Percentiles rank a stretch among this genome's conserved stretches.
Evolutionary conservation across 768 basidiomycete genomes (phyloP).

Genomic region (Suillus clintonianus): DNA sequence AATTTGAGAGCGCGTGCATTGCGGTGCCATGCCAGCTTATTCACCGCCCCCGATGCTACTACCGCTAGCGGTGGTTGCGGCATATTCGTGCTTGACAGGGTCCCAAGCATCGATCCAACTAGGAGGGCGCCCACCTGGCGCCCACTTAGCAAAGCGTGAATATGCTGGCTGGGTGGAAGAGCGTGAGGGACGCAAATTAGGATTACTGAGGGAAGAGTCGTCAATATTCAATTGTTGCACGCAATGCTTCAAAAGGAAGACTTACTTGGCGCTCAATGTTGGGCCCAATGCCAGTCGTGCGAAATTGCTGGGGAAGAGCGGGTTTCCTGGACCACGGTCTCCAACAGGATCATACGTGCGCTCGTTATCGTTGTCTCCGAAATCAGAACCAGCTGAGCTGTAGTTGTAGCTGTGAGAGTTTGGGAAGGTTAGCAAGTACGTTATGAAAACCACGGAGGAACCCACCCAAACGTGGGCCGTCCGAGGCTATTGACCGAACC

Average conservation of each 20-base stretch:
- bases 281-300: constrained; percentile 65
- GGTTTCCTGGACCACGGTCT: constrained; percentile 71
- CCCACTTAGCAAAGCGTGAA: constrained; percentile 27
- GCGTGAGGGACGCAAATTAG: constrained; percentile 20
- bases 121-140: constrained; percentile 30
- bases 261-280: constrained; percentile 59
- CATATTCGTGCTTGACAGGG: constrained; percentile 42
- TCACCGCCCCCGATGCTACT: constrained; percentile 29
- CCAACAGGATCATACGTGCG: constrained; percentile 50
- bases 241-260: not conserved
- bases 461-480: constrained; percentile 27
- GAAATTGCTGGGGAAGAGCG: constrained; percentile 83
- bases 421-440: not conserved
- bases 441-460: not conserved
- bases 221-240: constrained; percentile 1
- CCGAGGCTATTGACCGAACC: constrained; percentile 27
- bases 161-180: not conserved
- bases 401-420: constrained; percentile 14
- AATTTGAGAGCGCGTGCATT: not conserved
- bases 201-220: constrained; percentile 21
- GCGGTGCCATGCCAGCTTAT: constrained; percentile 3
- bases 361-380: constrained; percentile 29
- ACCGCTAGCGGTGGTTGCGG: constrained; percentile 41
- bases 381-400: constrained; percentile 18
- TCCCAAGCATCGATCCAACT: constrained; percentile 47